Base-by-base conservation (phyloP, 352 stramenopile genomes). In the Peronospora farinosa region DNA sequence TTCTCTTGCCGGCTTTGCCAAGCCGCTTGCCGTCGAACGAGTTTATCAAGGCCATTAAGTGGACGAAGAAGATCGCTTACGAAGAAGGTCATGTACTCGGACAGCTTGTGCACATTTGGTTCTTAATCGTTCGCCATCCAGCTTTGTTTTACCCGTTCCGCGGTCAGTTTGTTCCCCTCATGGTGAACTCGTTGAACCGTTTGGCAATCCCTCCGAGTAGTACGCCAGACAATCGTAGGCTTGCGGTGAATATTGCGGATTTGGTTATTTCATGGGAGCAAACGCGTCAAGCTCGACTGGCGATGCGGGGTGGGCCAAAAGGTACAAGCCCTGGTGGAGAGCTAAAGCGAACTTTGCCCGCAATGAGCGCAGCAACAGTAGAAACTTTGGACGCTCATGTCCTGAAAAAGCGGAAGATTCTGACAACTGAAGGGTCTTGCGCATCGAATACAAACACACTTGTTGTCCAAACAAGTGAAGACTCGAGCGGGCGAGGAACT, bases 71-170 rank as follows among this genome's bases (percentile, higher is more conserved):
- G 63, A 92, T 99, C 30, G 94, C 97, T 53, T 97, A 97, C 51
- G 95, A 99, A 75, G 97, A 99, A 82, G 88, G 84, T 6, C 96
- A 98, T 57, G 89, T 92, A 13, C 69, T 98, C 0, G 81, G 82
- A 11, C 96, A 98, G 50, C 76, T 99, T 12, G 94, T 97, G 38
- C 96, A 99, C 75, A 95, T 99, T 59, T 99, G 95, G 92, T 96
- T 97, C 40, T 77, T 97, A 25, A 95, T 99, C 54, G 94, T 97
- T 40, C 81, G 86, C 25, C 92, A 99, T 63, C 86, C 88, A 17
- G 68, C 85, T 11, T 56, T 98, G 23, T 99, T 98, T 60, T 94
- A 91, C 55, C 72, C 73, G 13, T 94, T 97, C 60, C 85, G 93
- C 30, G 74, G 70, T 30, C 81, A 96, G 47, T 97, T 99, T 65